phyloP scores from a whole-genome alignment of 192 early-diverging fungal genomes.

The Coemansia sp. region DNA sequence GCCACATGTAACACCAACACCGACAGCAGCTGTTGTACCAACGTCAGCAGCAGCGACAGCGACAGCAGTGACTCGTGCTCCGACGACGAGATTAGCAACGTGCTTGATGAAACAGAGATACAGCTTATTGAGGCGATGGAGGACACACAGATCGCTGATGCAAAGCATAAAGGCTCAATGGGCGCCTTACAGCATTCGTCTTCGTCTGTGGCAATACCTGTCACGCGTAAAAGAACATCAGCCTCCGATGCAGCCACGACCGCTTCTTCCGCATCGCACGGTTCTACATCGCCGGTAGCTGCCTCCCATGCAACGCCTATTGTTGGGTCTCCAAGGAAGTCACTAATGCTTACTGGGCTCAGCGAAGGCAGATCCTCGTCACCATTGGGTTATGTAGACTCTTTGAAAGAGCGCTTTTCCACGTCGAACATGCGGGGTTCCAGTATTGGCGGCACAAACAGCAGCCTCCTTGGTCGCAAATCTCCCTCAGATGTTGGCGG shows the following conservation, averaged over 20 bases:
- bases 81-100: constrained; percentile 50
- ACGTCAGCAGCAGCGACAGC: constrained; percentile 5
- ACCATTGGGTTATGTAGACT: constrained; percentile 29
- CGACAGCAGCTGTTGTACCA: constrained; percentile 13
- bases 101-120: constrained; percentile 52
- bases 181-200: constrained; percentile 13
- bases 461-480: neutral
- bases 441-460: neutral
- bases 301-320: constrained; percentile 14
- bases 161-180: constrained; percentile 13
- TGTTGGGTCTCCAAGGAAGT: constrained; percentile 28
- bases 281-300: constrained; percentile 1
- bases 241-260: neutral
- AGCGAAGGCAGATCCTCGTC: constrained; percentile 16
- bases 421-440: constrained; percentile 10
- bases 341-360: constrained; percentile 18
- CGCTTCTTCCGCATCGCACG: neutral
- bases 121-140: constrained; percentile 56
- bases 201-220: constrained; percentile 4
- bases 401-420: constrained; percentile 49
- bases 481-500: neutral
- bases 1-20: constrained; percentile 2
- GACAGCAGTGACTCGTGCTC: constrained; percentile 32
- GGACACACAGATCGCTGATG: constrained; percentile 37
- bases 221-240: constrained; percentile 2